Evolutionary conservation across 768 basidiomycete species (phyloP), one percentile per base, ranked within the genome.

Genomic region (Tulasnella sp.): DNA sequence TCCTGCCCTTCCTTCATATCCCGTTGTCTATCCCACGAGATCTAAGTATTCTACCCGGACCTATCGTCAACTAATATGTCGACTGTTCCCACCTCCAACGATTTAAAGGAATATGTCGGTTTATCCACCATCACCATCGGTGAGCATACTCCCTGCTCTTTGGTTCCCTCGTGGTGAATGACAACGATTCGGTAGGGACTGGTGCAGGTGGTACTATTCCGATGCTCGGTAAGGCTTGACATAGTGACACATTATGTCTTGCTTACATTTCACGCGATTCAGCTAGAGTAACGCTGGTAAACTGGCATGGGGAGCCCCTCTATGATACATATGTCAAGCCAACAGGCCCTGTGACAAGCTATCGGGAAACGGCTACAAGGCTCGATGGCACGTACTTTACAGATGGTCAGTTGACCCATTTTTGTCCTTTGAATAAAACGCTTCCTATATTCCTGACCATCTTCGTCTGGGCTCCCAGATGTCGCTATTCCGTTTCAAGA

Each of bases 271-370:
- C 44, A 23, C 32, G 11, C 10, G 10, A n/a, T n/a, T 76, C 61
- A 76, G 75, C 48, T 5, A 26, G 75, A 18, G 75, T 76, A 42
- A 51, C 75, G 6, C 35, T 76, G 35, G 29, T 61, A 16, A 51
- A 76, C 35, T 42, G 83, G 81, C 80, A 83, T 81, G 93, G 93
- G 23, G 83, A 86, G 46, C 83, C 85, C n/a, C 80, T 92, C 26
- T 87, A 91, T 79, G 91, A 91, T 81, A 88, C 87, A 76, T 92
- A 87, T 82, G 92, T 94, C 74, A 82, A 84, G 55, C 93, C 93
- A 7, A 93, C 92, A 0, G 84, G 26, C 11, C 39, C 74, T 7
- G 44, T 80, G 16, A 44, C 57, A 20, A 74, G 48, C 57, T 80
- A 80, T 77, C 51, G 80, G 51, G 77, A 79, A 18, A 37, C 79